Conservation (phyloP, 148 eudicot genomes). For the Rhododendron molle region DNA sequence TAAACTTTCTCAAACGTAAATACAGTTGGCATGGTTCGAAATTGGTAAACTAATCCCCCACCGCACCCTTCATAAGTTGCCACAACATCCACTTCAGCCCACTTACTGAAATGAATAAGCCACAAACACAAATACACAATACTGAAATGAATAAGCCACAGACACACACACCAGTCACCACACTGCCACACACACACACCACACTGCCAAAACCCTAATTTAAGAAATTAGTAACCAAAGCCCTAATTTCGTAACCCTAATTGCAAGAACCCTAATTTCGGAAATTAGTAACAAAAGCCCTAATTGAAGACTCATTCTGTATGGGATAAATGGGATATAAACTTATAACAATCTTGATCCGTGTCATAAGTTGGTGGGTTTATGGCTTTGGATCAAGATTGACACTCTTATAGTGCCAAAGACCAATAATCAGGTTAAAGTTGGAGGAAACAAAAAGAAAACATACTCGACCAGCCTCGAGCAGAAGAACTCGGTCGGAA, state of each 20-base stretch:
- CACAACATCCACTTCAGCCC: no score
- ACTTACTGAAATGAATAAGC: no score
- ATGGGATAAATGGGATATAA: neutral
- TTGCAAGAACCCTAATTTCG: no score
- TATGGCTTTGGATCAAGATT: neutral
- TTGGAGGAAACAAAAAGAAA: neutral
- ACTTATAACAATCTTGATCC: neutral
- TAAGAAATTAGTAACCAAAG: no score
- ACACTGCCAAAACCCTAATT: no score
- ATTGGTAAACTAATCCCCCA: neutral
- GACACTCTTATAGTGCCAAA: neutral
- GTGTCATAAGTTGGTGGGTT: neutral
- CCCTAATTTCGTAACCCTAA: no score
- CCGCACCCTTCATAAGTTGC: no score
- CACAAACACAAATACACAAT: no score
- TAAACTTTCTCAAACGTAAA: neutral
- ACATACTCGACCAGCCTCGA: constrained; percentile 63
- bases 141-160: no score
- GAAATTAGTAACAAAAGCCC: no score
- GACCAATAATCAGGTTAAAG: neutral
- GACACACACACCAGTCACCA: no score
- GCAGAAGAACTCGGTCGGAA: constrained; percentile 59
- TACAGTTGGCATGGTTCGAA: neutral
- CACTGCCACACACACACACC: no score
- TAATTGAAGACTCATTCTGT: neutral